Evolutionary conservation across 441 rosid species (phyloP).

Genomic region (Euphorbia celastroides): DNA sequence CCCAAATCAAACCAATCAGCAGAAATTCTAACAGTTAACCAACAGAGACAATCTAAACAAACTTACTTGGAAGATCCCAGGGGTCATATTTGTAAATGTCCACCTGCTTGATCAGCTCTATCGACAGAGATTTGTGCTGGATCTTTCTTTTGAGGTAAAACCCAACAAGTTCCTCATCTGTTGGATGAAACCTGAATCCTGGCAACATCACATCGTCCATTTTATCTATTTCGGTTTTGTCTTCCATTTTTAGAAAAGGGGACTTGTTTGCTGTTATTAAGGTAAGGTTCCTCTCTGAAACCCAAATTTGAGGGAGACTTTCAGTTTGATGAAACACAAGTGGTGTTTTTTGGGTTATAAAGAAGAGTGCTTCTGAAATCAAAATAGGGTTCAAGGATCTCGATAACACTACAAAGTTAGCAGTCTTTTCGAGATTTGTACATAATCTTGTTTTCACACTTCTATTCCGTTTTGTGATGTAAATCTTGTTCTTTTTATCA

Average conservation of each 20-base stretch:
- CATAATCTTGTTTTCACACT: conserved; percentile 22
- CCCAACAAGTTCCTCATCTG: conserved; percentile 91
- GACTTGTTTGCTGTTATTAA: background rate
- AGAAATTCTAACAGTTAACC: background rate
- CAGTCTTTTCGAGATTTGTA: conserved; percentile 25
- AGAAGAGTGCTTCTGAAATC: conserved; percentile 19
- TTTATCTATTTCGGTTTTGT: conserved; percentile 47
- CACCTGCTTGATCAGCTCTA: conserved; percentile 88
- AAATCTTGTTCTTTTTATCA: conserved; percentile 12
- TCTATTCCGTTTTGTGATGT: background rate
- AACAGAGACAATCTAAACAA: background rate
- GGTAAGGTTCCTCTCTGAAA: background rate
- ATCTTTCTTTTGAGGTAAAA: conserved; percentile 75
- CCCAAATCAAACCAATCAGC: background rate
- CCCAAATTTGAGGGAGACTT: background rate
- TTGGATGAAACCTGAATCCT: conserved; percentile 91
- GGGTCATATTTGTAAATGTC: conserved; percentile 89
- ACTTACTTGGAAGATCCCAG: conserved; percentile 97
- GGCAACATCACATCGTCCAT: conserved; percentile 73
- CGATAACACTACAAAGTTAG: conserved; percentile 26
- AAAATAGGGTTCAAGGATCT: conserved; percentile 35
- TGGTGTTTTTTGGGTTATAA: background rate
- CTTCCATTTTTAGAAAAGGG: conserved; percentile 35
- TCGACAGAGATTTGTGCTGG: conserved; percentile 55
- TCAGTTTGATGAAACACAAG: background rate